Base-by-base conservation (phyloP, 768 basidiomycete genomes). In the Lactarius tabidus region DNA sequence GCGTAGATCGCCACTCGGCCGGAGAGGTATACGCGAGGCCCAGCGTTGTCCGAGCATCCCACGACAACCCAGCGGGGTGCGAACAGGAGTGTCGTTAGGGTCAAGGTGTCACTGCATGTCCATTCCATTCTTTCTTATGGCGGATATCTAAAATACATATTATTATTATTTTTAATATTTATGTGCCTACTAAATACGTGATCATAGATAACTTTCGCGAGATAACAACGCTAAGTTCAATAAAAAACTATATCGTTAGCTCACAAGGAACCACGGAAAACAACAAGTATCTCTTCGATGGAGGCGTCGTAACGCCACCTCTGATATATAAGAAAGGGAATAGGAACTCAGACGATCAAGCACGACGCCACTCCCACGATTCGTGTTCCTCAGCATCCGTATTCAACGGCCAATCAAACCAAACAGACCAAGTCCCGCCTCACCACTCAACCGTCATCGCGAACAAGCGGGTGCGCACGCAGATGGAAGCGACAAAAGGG, bases 31-130 rank as follows among this genome's bases (percentile, higher is more conserved):
- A 15, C 15, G n/a, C 35, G 10, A 12, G n/a, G 20, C 33, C 23
- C 23, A 20, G 3, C 33, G 5, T 51, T 38, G 43, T n/a, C 17
- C 59, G 54, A 65, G 43, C 36, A 31, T 36, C 56, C 64, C 64
- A 60, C 36, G 64, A 14, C 54, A 60, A 65, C 64, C 59, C 64
- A 65, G 64, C 64, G 64, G 45, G n/a, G 26, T 39, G 20, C 10
- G n/a, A 14, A 36, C 14, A 7, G 14, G n/a, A 28, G 2, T 17
- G 3, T 35, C n/a, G 28, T 33, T 23, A 53, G 31, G 26, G 41
- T 45, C 45, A 17, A n/a, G 56, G 39, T 23, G 55, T 26, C n/a
- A n/a, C n/a, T n/a, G n/a, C n/a, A n/a, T 20, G 23, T 5, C 14
- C 29, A 2, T n/a, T n/a, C n/a, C n/a, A n/a, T n/a, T n/a, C n/a